Conservation (phyloP, 805 yeast species). For the Dipodascopsis uninucleata region DNA sequence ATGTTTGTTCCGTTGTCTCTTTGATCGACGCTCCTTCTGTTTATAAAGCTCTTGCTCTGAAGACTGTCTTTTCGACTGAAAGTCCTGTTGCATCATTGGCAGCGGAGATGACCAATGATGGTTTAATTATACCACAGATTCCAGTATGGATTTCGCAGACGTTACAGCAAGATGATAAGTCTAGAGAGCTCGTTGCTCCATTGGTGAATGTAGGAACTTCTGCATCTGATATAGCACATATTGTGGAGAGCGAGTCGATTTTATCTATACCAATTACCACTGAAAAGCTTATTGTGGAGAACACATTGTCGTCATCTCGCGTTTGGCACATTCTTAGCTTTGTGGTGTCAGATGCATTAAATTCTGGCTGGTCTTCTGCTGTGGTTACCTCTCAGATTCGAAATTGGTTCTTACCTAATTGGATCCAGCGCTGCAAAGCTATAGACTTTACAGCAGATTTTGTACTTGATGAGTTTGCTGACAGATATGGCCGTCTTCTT, state of each 20-base stretch:
- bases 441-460: constrained; percentile 42
- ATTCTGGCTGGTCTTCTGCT: constrained; percentile 40
- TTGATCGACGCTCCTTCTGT: constrained; percentile 36
- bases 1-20: constrained; percentile 38
- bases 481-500: constrained; percentile 35
- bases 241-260: constrained; percentile 16
- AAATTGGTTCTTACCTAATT: constrained; percentile 38
- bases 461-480: constrained; percentile 39
- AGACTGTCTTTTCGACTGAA: constrained; percentile 36
- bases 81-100: constrained; percentile 37
- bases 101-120: constrained; percentile 39
- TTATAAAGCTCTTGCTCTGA: constrained; percentile 31
- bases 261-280: constrained; percentile 7
- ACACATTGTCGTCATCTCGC: constrained; percentile 33
- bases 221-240: constrained; percentile 10
- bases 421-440: constrained; percentile 38
- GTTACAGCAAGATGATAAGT: constrained; percentile 18
- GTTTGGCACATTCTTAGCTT: constrained; percentile 38
- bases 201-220: constrained; percentile 9
- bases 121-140: constrained; percentile 34
- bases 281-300: constrained; percentile 26
- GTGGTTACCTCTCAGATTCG: constrained; percentile 40
- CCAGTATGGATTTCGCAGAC: constrained; percentile 29
- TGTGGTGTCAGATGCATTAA: constrained; percentile 25
- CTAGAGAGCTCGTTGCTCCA: constrained; percentile 9